Evolutionary conservation across 352 stramenopile species (phyloP), one percentile per base, ranked within the genome.

Genomic region (Phytophthora palmivora): DNA sequence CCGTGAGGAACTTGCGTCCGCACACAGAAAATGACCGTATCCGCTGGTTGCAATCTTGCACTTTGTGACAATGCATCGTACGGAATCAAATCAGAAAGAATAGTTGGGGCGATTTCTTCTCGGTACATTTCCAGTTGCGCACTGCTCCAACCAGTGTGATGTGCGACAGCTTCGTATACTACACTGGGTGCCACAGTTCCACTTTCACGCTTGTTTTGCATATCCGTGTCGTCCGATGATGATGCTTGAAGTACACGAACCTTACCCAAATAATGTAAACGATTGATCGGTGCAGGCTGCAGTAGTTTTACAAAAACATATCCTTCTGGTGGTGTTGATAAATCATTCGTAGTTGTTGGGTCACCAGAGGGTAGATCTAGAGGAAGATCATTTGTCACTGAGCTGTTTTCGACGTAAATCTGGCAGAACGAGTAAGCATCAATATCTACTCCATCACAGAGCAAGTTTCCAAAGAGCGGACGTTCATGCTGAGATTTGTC

Each of bases 371-470:
- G 36, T 34, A 62, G 32, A 44, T 90, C 72, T 16, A 90, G 42
- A 7, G 58, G 52, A 14, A 57, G 43, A 42, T 82, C 70, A 28
- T 86, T 72, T 14, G 64, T 37, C 8, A 32, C n/a, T 4, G 56
- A 54, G 12, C 60, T 70, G 37, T 54, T 69, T 43, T 95, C 82
- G 10, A 93, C 67, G 59, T 92, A 92, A 24, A 92, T 76, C 50
- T 92, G 74, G 44, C 82, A 90, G 60, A 88, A 87, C 36, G 84
- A 93, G 69, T 94, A 94, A 6, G 86, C 84, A 46, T 93, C 86
- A 49, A 94, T 91, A 63, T 94, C 86, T 18, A 91, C 78, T 32
- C 86, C 86, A 38, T 94, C 86, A 41, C 74, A 81, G 5, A 94
- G 76, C 50, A 91, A 44, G 32, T 79, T 75, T 11, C 84, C 82